Conservation (phyloP, 305 asterid species). For the Fraxinus sp. region DNA sequence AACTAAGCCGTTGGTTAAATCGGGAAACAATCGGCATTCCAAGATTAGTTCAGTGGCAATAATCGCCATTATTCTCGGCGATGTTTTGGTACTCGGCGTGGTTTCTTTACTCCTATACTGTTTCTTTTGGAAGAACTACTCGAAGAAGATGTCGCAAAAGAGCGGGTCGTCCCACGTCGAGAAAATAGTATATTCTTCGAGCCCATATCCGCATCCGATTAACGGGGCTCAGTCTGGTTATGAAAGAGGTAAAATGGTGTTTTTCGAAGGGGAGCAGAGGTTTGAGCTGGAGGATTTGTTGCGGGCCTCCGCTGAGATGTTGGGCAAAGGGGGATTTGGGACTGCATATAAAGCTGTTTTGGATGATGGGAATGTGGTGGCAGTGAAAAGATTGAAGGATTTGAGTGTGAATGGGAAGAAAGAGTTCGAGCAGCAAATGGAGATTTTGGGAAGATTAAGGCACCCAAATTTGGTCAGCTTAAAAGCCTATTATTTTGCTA, state of each 20-base stretch:
- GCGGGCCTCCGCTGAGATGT: slow-evolving; percentile 93
- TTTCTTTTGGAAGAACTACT: slow-evolving; percentile 50
- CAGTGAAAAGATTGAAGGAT: slow-evolving; percentile 88
- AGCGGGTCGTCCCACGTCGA: slow-evolving; percentile 39
- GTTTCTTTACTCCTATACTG: slow-evolving; percentile 61
- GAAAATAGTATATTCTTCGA: slow-evolving; percentile 74
- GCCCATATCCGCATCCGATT: slow-evolving; percentile 59
- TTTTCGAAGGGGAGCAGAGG: slow-evolving; percentile 70
- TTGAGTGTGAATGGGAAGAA: slow-evolving; percentile 56
- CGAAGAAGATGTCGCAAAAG: slow-evolving; percentile 33
- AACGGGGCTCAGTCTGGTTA: slow-evolving; percentile 44
- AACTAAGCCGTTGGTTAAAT: slow-evolving; percentile 33
- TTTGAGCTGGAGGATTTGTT: slow-evolving; percentile 90
- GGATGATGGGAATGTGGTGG: slow-evolving; percentile 86
- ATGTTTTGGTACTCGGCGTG: slow-evolving; percentile 52
- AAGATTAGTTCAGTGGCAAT: slow-evolving; percentile 58
- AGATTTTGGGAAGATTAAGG: slow-evolving; percentile 71
- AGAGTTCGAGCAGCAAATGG: slow-evolving; percentile 96
- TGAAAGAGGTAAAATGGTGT: slow-evolving; percentile 62
- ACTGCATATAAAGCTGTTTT: slow-evolving; percentile 88
- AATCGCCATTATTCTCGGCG: slow-evolving; percentile 63
- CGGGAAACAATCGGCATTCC: slow-evolving; percentile 28
- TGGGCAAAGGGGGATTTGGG: slow-evolving; percentile 94
- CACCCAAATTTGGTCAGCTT: slow-evolving; percentile 77
- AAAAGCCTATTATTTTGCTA: slow-evolving; percentile 83